Base-by-base conservation (phyloP, 495 filamentous ascomycete species). In the Lophiotrema nucula region DNA sequence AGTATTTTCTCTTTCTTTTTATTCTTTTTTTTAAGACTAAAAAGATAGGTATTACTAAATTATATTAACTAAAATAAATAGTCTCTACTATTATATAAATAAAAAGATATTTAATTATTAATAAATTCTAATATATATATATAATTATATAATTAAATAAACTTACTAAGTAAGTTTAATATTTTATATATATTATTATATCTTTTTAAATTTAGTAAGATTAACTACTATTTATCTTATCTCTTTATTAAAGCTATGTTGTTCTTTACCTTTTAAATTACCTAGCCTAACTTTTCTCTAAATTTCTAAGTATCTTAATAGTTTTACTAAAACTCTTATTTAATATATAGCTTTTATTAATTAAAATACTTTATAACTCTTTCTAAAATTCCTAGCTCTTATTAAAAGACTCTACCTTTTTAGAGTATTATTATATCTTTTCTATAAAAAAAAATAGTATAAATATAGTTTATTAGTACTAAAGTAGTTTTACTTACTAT, bases 401-500 rank as follows among this genome's bases (percentile, higher is more conserved):
- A 38, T 62, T 56, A 26, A 62, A 56, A 43, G 42, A 0, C 22
- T 35, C 45, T 2, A 27, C 52, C 33, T 56, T 33, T 44, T 56
- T 39, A 5, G 28, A 27, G 31, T 49, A 45, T 50, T 56, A 13
- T 18, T 25, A 16, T 28, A 62, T 38, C 44, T 62, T 45, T 21
- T 56, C 42, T 18, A 21, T 37, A n/a, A n/a, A 1, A 45, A 56
- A 37, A 49, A 62, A 16, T 50, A 43, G 33, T 56, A 62, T n/a
- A 52, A 52, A 27, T 52, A 62, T 49, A 52, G 58, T 37, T 49
- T 22, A 37, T 41, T 39, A 33, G 52, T 52, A 44, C 35, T 21
- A 43, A 48, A 56, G 44, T 43, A 16, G 4, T 56, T 45, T 52
- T 52, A 62, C 31, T 62, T 52, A 25, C 58, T 62, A 24, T 18